Base-by-base conservation (phyloP, 2,329 filamentous ascomycete species). In the Pseudogymnoascus sp. region DNA sequence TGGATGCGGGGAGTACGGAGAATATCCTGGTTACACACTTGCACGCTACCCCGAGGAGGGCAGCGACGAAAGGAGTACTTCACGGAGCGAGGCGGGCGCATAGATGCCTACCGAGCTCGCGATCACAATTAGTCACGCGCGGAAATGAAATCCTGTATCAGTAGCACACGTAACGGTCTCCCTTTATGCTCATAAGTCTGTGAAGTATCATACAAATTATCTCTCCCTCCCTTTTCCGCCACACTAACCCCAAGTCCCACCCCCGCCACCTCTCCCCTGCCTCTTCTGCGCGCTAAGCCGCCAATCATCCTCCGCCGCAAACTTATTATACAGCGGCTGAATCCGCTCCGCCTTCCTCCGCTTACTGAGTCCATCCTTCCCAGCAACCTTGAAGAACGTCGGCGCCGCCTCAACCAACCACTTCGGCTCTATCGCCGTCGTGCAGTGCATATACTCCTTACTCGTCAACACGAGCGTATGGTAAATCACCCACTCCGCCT, bases 391-490 rank as follows among this genome's bases (percentile, higher is more conserved):
- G 86, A 97, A 99, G 80, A 97, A 99, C 0, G 92, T 97, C 9
- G 96, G 95, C n/a, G 96, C 95, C 11, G 93, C 93, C 71, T 97
- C 93, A 0, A 97, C 92, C 21, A 99, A 83, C 86, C 86, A 89
- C 72, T 96, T 96, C 8, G 95, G 93, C 77, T 99, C 95, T 71
- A 99, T 97, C 3, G 85, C 84, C 3, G 91, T 96, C 13, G 92
- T 95, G 73, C 86, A 90, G 72, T 96, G 93, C 95, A 99, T 97
- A 76, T 97, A 99, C 78, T 99, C 95, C 78, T 96, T 93, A 23
- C 90, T 96, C 23, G 95, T 99, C 70, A 97, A 82, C 7, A 97
- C 91, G 19, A 99, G 80, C 62, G 86, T 88, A 72, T 97, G 88
- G 74, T 96, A 99, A 63, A 99, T 90, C 35, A 97, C 95, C 82